phyloP scores from a whole-genome alignment of 129 eudicot genomes.

The sunflower (Helianthus annuus) region HanXRQr2.0-SUNRISE NC_035448.2:159007041-159007540 shows the following conservation, averaged over 20 bases:
- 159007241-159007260: slow-evolving; percentile 98
- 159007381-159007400: background rate
- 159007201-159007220: slow-evolving; percentile 97
- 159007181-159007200: slow-evolving; percentile 84
- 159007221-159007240: slow-evolving; percentile 96
- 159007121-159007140: background rate
- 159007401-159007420: too few species aligned
- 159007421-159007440: too few species aligned
- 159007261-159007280: slow-evolving; percentile 82
- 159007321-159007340: slow-evolving; percentile 98
- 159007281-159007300: slow-evolving; percentile 98
- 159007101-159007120: background rate
- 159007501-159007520: too few species aligned
- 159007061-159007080: slow-evolving; percentile 2
- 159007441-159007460: too few species aligned
- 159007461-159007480: too few species aligned
- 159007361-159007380: background rate
- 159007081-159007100: background rate
- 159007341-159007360: slow-evolving; percentile 74
- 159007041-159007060: background rate
- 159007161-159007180: slow-evolving; percentile 98
- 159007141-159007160: slow-evolving; percentile 86
- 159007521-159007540: too few species aligned
- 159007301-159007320: slow-evolving; percentile 93
- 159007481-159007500: too few species aligned